Percentiles rank a stretch among this genome's conserved stretches.
Conservation (phyloP, 768 basidiomycete genomes). For the Amanita thiersii region DNA sequence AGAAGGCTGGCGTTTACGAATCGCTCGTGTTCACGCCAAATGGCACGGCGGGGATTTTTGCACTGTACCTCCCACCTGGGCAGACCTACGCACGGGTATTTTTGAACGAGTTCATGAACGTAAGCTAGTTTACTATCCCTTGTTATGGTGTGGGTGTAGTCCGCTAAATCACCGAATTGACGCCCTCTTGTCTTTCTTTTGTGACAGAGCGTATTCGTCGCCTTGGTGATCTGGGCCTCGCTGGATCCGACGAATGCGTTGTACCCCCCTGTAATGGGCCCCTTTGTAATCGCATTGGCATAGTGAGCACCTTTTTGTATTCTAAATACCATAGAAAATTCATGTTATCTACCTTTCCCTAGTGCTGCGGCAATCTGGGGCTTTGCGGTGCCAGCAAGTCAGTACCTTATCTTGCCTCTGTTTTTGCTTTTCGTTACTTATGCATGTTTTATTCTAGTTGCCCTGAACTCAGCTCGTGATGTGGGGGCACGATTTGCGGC, state of each 20-base stretch:
- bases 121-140: neutral
- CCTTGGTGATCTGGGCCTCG: slow-evolving; percentile 41
- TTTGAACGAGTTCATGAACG: slow-evolving; percentile 12
- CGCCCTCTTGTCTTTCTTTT: neutral
- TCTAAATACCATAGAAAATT: neutral
- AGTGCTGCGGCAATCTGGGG: slow-evolving; percentile 58
- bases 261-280: slow-evolving; percentile 42
- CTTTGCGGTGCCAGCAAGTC: slow-evolving; percentile 42
- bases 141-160: neutral
- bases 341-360: slow-evolving; percentile 2
- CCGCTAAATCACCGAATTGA: neutral
- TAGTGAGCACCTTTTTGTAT: slow-evolving; percentile 41
- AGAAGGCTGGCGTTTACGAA: slow-evolving; percentile 4
- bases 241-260: slow-evolving; percentile 53
- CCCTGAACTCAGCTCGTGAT: slow-evolving; percentile 63
- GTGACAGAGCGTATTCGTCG: slow-evolving; percentile 32
- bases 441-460: slow-evolving; percentile 25
- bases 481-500: slow-evolving; percentile 56
- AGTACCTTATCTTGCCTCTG: slow-evolving; percentile 11
- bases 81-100: slow-evolving; percentile 10
- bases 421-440: neutral
- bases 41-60: slow-evolving; percentile 14
- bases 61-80: slow-evolving; percentile 12
- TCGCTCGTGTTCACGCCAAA: slow-evolving; percentile 8
- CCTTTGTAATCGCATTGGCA: slow-evolving; percentile 45